Percentiles rank a stretch among this genome's conserved stretches.
These are phyloP conservation scores for Pseudoturritis turrita DNA, from an alignment of 345 rosid genomes.

Conservation along the genomic window DNA sequence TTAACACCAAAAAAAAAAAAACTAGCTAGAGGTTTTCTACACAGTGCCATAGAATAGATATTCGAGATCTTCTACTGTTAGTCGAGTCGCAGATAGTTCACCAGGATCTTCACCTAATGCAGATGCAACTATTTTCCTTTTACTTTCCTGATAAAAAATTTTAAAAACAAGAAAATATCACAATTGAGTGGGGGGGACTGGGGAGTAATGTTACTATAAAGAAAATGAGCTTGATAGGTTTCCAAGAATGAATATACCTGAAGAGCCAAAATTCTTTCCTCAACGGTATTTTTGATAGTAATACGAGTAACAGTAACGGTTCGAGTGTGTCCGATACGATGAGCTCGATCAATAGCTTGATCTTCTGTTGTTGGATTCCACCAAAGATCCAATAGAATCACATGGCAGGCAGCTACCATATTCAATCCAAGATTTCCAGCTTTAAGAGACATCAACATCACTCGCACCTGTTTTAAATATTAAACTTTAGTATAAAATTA, in stretches of 20 bases:
- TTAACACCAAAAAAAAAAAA: too few relatives aligned
- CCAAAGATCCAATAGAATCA: conserved; percentile 89
- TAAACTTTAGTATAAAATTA: background rate
- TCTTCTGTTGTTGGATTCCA: conserved; percentile 82
- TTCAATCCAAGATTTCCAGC: conserved; percentile 95
- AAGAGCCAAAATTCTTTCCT: conserved; percentile 72
- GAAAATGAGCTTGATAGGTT: background rate
- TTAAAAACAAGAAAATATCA: background rate
- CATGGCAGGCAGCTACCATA: conserved; percentile 93
- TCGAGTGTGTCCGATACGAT: conserved; percentile 95
- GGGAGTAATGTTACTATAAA: background rate
- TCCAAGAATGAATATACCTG: conserved; percentile 48
- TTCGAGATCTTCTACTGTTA: conserved; percentile 72
- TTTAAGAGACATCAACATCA: conserved; percentile 89
- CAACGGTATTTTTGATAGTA: conserved; percentile 69
- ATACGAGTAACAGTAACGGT: conserved; percentile 74
- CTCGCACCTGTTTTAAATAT: conserved; percentile 45
- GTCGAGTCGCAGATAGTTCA: conserved; percentile 51
- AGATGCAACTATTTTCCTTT: conserved; percentile 85
- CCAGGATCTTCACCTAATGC: conserved; percentile 83
- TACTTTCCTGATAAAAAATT: conserved; percentile 50
- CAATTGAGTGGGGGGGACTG: background rate
- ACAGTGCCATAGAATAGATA: conserved; percentile 43
- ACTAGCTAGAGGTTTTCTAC: conserved; percentile 7
- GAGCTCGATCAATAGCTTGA: conserved; percentile 63